Base-by-base conservation (phyloP, 2,329 filamentous ascomycete genomes). In the Aspergillus caelatus region DNA sequence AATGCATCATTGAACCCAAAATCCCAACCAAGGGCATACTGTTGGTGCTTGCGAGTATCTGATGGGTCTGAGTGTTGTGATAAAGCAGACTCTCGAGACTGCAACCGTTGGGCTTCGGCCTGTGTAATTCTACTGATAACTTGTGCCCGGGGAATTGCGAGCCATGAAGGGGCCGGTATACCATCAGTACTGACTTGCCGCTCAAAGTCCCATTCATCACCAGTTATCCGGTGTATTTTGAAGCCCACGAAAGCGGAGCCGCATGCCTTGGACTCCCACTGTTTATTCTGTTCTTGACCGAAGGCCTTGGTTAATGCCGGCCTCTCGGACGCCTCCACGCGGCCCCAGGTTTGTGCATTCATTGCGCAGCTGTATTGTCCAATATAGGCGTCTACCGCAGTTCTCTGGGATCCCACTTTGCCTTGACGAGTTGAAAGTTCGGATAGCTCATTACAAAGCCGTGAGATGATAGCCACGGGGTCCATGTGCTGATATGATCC, bases 171-270 rank as follows among this genome's bases (percentile, higher is more conserved):
- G 1, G 80, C 67, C 1, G 71, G 68, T 60, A 86, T 78, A 39
- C 80, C 78, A 3, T 76, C 74, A 26, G 78, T 79, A 26, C 83
- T 80, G 10, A 78, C 80, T 74, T 86, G 84, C 43, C 83, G 79
- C 23, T 80, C 79, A 74, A 88, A 87, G 0, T 85, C 85, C 86
- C 86, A 88, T 72, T 86, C 85, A 14, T 85, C 85, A 14, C 85
- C 86, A n/a, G 82, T 81, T 81, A 86, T 85, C 85, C 85, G 88
- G 66, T 86, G 72, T 85, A 88, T 88, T 60, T 85, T 85, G 70
- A 80, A 61, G 9, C 58, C 54, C 30, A 86, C 88, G 75, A 88
- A 88, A 69, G 83, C 87, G 36, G 78, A 79, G 1, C 86, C 86
- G 2, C 82, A 83, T 16, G 83, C 74, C 52, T 78, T 79, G n/a